Evolutionary conservation across 2,329 filamentous ascomycete species (phyloP).

Genomic region (Cladorrhinum sp.): DNA sequence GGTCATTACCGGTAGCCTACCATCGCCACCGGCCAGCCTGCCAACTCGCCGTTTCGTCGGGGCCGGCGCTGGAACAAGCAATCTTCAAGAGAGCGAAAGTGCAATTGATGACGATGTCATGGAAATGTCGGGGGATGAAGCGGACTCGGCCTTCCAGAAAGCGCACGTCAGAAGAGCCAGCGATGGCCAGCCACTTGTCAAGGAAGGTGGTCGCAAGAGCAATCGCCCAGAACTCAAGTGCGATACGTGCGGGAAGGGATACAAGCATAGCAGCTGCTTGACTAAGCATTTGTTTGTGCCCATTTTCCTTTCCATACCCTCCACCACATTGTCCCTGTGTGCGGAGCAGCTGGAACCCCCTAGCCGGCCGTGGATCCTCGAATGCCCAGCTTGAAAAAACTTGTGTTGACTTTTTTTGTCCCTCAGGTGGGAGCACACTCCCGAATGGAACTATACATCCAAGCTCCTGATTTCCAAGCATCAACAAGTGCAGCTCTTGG

Average conservation of each 20-base stretch:
- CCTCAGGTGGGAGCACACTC: slow-evolving; percentile 96
- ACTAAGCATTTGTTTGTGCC: slow-evolving; percentile 99
- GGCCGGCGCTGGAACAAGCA: slow-evolving; percentile 45
- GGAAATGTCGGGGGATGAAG: slow-evolving; percentile 56
- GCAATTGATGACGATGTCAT: slow-evolving; percentile 68
- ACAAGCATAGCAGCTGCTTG: slow-evolving; percentile 99
- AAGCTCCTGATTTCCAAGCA: slow-evolving; percentile 99
- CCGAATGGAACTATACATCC: slow-evolving; percentile 94
- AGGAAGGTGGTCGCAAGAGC: slow-evolving; percentile 71
- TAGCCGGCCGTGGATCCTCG: slow-evolving; percentile 17
- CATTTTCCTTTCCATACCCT: slow-evolving; percentile 40
- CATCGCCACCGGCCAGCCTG: slow-evolving; percentile 66
- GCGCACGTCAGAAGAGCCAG: slow-evolving; percentile 64
- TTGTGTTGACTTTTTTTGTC: slow-evolving; percentile 41
- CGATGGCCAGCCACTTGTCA: slow-evolving; percentile 78
- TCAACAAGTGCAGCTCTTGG: slow-evolving; percentile 95
- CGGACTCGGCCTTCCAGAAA: slow-evolving; percentile 46
- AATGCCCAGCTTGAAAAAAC: slow-evolving; percentile 15
- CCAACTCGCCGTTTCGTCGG: slow-evolving; percentile 53
- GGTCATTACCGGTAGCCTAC: slow-evolving; percentile 54
- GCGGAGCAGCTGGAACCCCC: slow-evolving; percentile 18
- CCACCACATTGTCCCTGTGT: slow-evolving; percentile 40
- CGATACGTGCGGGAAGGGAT: slow-evolving; percentile 97
- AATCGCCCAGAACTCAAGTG: slow-evolving; percentile 86
- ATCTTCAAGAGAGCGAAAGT: slow-evolving; percentile 48